Base-by-base conservation (phyloP, 2,329 filamentous ascomycete genomes). In the Akanthomyces uredinophilus region DNA sequence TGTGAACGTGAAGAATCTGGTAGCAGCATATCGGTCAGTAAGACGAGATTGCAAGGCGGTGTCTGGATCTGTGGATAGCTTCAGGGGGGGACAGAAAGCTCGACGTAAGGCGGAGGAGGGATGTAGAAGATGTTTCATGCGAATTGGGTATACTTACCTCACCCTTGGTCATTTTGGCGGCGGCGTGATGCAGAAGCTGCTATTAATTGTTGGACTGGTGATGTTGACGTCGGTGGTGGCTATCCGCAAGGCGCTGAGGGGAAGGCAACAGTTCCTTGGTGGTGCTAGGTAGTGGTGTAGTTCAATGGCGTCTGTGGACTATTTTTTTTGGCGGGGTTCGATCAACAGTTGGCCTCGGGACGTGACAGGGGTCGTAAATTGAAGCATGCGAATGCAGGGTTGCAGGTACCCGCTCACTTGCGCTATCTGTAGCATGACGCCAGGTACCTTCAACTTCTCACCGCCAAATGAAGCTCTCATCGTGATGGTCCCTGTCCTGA, bases 1-100 rank as follows among this genome's bases (percentile, higher is more conserved):
- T 75, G 74, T 87, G 84, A 73, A 87, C 77, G 77, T 87, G 84
- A 77, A 86, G 79, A 76, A 87, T 81, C 84, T 86, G 65, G 60
- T 61, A 64, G 63, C 39, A 59, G 55, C 63, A 61, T 39, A 44
- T 65, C 27, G 66, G 66, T 69, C 41, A 66, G 64, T 55, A 39
- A 53, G 27, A 29, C 47, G 29, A 51, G 20, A 35, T 63, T 20
- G 43, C 29, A 39, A 61, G 64, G 24, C 53, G 55, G 56, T 53
- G 41, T 62, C 50, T 54, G 37, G 6, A 39, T 18, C 6, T 29
- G 46, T 24, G 22, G 54, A 66, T 37, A 47, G 51, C 44, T 58
- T 49, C 56, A 63, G 52, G 56, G 44, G 57, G 20, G 57, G 50
- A 57, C 60, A 46, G 56, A 61, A 68, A 64, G 56, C n/a, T 52